Conservation (phyloP, 2,329 filamentous ascomycete genomes). For the Colletotrichum orbiculare region DNA sequence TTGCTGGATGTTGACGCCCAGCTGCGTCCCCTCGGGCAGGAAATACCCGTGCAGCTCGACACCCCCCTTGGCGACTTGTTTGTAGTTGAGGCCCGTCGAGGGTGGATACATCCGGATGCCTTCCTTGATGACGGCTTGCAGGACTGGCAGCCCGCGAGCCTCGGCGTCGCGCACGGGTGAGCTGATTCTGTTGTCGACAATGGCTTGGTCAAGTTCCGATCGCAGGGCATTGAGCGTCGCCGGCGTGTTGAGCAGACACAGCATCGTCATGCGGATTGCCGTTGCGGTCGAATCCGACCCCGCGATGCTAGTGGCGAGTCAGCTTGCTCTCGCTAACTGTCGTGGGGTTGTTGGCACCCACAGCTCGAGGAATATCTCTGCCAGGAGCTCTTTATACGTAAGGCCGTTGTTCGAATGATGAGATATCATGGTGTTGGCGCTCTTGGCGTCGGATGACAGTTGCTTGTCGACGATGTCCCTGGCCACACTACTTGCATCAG, state of each 20-base stretch:
- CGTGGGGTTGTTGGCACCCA: background rate
- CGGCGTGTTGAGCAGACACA: conserved; percentile 63
- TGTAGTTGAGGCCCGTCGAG: conserved; percentile 59
- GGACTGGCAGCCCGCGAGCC: conserved; percentile 51
- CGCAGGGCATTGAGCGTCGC: conserved; percentile 57
- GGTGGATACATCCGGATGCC: conserved; percentile 61
- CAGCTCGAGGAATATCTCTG: conserved; percentile 40
- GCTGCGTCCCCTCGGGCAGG: conserved; percentile 50
- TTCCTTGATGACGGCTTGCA: conserved; percentile 65
- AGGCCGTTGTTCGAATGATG: conserved; percentile 43
- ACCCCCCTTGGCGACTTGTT: conserved; percentile 57
- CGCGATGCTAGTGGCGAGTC: conserved; percentile 38
- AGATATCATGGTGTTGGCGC: conserved; percentile 44
- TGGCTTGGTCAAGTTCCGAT: conserved; percentile 56
- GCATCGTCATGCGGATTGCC: conserved; percentile 57
- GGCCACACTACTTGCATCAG: conserved; percentile 39
- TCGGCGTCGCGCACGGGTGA: conserved; percentile 48
- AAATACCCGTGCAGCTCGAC: conserved; percentile 48
- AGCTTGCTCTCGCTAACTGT: rapidly evolving
- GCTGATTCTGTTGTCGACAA: conserved; percentile 20
- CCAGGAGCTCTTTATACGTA: conserved; percentile 41
- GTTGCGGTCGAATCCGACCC: conserved; percentile 51
- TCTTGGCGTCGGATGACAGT: conserved; percentile 39
- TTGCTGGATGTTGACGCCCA: conserved; percentile 54
- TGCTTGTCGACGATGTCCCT: conserved; percentile 41